These are phyloP conservation scores for Inonotus obliquus DNA, from an alignment of 1,284 basidiomycete genomes.

Conservation along the genomic window DNA sequence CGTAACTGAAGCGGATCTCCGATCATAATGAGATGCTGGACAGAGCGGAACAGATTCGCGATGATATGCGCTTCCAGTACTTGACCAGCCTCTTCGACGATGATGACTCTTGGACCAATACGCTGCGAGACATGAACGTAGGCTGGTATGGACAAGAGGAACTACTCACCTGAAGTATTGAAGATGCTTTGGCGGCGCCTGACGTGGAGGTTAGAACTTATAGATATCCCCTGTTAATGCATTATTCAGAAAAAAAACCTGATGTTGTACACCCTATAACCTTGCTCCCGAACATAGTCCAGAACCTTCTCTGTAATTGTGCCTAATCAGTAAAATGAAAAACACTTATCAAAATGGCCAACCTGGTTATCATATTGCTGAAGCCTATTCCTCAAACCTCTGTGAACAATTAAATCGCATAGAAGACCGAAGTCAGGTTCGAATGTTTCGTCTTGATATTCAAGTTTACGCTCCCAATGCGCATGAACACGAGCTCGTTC, in stretches of 20 bases:
- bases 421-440: too few species aligned
- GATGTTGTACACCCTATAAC: conserved; percentile 75
- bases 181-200: conserved; percentile 63
- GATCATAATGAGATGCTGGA: conserved; percentile 62
- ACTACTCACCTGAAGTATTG: conserved; percentile 45
- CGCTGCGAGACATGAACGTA: conserved; percentile 35
- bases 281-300: conserved; percentile 46
- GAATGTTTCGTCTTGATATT: too few species aligned
- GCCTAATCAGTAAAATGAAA: too few species aligned
- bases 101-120: conserved; percentile 46
- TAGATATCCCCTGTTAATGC: neutral
- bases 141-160: neutral
- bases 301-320: conserved; percentile 33
- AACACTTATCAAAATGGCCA: too few species aligned
- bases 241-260: conserved; percentile 28
- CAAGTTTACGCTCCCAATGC: too few species aligned
- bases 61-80: conserved; percentile 74
- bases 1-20: conserved; percentile 70
- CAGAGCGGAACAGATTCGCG: conserved; percentile 53
- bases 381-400: too few species aligned
- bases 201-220: neutral
- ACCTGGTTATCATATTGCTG: too few species aligned
- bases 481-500: too few species aligned
- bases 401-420: too few species aligned
- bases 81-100: conserved; percentile 74